Evolutionary conservation across 2,329 filamentous ascomycete genomes (phyloP).

Genomic region (Penicillium griseofulvum): DNA sequence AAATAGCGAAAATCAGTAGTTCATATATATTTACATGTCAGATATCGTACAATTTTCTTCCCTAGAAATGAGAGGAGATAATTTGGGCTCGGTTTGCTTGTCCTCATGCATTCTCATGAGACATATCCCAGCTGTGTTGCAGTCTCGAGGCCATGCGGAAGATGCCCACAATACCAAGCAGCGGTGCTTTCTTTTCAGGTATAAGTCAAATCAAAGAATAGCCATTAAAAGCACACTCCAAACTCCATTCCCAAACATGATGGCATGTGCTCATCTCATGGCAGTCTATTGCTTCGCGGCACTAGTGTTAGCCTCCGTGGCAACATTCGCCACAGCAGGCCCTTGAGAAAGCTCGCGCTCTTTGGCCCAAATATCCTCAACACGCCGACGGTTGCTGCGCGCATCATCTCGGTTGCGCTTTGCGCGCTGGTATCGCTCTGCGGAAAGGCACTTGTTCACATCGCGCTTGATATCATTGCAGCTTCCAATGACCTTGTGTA

Average conservation of each 20-base stretch:
- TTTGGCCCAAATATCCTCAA: conserved; percentile 76
- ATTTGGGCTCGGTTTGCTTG: neutral
- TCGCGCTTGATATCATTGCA: conserved; percentile 84
- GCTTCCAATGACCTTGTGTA: conserved; percentile 86
- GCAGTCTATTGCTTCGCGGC: conserved; percentile 17
- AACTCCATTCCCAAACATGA: conserved; percentile 8
- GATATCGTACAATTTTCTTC: conserved; percentile 14
- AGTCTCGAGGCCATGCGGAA: neutral
- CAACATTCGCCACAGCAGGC: neutral
- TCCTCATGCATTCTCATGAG: neutral
- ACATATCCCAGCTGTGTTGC: neutral
- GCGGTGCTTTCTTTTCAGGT: conserved; percentile 4
- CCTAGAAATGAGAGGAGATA: conserved; percentile 4
- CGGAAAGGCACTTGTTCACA: conserved; percentile 80
- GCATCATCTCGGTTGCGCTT: conserved; percentile 70
- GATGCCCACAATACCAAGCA: neutral
- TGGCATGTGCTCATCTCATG: conserved; percentile 1
- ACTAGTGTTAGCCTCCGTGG: neutral
- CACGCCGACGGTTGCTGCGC: conserved; percentile 66
- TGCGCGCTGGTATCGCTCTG: conserved; percentile 75
- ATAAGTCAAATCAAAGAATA: conserved; percentile 5
- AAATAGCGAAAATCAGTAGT: neutral
- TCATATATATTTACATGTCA: conserved; percentile 5
- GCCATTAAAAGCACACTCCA: conserved; percentile 10
- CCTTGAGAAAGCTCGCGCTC: conserved; percentile 31